Percentiles rank a stretch among this genome's conserved stretches.
phyloP scores from a whole-genome alignment of 768 basidiomycete genomes.

The Rhizopogon vesiculosus region DNA sequence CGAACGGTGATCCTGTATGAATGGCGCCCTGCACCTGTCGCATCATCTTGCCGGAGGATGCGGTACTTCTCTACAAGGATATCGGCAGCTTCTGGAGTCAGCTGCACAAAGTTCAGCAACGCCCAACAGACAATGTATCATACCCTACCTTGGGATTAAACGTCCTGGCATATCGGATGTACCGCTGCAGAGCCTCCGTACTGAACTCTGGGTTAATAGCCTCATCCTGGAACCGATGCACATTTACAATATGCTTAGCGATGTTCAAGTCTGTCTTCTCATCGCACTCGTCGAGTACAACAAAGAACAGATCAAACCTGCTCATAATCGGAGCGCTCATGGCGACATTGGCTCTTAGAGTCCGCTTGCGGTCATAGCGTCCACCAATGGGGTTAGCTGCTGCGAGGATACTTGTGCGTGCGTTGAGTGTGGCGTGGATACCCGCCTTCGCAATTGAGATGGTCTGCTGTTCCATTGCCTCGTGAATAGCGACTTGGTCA shows the following conservation, averaged over 20 bases:
- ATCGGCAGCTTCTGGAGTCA: conserved; percentile 90
- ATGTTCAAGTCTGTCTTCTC: conserved; percentile 90
- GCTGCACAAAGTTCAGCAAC: conserved; percentile 38
- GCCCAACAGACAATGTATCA: neutral
- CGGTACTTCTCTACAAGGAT: conserved; percentile 95
- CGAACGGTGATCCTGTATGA: conserved; percentile 98
- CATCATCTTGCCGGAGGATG: conserved; percentile 86
- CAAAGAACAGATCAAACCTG: conserved; percentile 96
- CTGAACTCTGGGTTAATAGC: conserved; percentile 97
- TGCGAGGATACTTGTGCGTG: conserved; percentile 94
- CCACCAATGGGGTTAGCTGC: conserved; percentile 98
- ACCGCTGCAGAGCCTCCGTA: conserved; percentile 93
- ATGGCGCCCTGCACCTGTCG: conserved; percentile 80
- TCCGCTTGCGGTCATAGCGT: conserved; percentile 92
- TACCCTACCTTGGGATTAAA: conserved; percentile 88
- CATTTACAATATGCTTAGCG: conserved; percentile 95
- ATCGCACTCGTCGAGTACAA: conserved; percentile 96
- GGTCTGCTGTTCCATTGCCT: conserved; percentile 99
- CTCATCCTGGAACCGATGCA: conserved; percentile 91
- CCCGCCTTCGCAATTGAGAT: conserved; percentile 99
- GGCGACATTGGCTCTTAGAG: conserved; percentile 85
- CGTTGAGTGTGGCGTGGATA: conserved; percentile 97
- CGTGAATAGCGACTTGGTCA: conserved; percentile 98
- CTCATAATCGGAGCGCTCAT: conserved; percentile 99
- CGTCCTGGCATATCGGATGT: conserved; percentile 95